These are phyloP conservation scores for Hyphodiscus hymeniophilus DNA, from an alignment of 495 filamentous ascomycete species.

Conservation along the genomic window DNA sequence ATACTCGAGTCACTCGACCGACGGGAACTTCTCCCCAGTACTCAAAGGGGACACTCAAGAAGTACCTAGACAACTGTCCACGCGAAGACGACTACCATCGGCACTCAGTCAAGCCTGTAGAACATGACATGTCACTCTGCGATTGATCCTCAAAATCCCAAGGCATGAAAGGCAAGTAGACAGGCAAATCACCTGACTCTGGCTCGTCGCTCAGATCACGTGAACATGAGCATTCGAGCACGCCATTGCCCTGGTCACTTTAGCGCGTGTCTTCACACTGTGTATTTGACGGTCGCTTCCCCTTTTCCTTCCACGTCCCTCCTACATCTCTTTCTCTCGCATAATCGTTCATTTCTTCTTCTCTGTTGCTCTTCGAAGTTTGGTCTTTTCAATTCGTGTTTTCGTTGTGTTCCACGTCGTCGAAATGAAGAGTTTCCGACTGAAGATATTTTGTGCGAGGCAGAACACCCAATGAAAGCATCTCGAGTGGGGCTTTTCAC, in stretches of 20 bases:
- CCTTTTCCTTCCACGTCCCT: conserved; percentile 2
- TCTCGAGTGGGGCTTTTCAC: neutral
- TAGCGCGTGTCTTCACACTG: neutral
- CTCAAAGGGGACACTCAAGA: too few relatives aligned
- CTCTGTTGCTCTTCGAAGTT: neutral
- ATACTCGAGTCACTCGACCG: too few relatives aligned
- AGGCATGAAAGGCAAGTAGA: conserved; percentile 25
- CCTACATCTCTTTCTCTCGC: conserved; percentile 8
- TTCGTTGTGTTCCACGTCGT: neutral
- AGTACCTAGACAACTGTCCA: too few relatives aligned
- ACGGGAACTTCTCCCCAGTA: too few relatives aligned
- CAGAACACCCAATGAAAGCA: neutral
- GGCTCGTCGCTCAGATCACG: conserved; percentile 21
- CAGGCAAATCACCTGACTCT: too few relatives aligned
- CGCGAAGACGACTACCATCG: too few relatives aligned
- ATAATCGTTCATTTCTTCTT: conserved; percentile 7
- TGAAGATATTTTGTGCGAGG: neutral
- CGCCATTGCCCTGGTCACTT: conserved; percentile 20
- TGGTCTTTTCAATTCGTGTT: neutral
- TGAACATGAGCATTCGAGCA: conserved; percentile 23
- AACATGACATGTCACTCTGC: too few relatives aligned
- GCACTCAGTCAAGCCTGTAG: too few relatives aligned
- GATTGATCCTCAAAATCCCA: too few relatives aligned
- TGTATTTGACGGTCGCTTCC: neutral
- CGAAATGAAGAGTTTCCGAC: neutral